Evolutionary conservation across 1,139 yeast species (phyloP).

Genomic region (Saccharomyces hybrid): DNA sequence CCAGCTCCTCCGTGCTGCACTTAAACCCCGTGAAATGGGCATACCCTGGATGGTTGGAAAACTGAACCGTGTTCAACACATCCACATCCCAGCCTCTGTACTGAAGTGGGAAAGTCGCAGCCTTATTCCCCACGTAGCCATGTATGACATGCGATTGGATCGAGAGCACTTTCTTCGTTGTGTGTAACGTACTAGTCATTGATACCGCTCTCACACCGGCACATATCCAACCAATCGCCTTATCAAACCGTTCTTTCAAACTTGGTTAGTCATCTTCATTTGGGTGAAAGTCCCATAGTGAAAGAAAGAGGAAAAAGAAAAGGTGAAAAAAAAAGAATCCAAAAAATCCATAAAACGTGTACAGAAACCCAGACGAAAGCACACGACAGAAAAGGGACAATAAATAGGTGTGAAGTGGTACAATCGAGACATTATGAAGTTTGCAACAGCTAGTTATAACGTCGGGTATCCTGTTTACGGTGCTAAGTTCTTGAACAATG

Average conservation of each 20-base stretch:
- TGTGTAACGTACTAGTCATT: background rate
- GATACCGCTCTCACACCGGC: background rate
- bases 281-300: background rate
- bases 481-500: slow-evolving; percentile 56
- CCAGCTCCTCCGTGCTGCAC: slow-evolving; percentile 37
- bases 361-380: background rate
- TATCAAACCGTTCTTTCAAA: background rate
- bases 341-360: background rate
- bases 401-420: background rate
- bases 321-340: background rate
- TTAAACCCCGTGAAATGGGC: slow-evolving; percentile 46
- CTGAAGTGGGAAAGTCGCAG: slow-evolving; percentile 75
- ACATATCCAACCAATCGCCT: background rate
- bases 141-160: slow-evolving; percentile 80
- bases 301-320: background rate
- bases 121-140: slow-evolving; percentile 80
- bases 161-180: slow-evolving; percentile 36
- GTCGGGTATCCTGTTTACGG: slow-evolving; percentile 80
- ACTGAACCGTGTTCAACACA: slow-evolving; percentile 68
- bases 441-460: slow-evolving; percentile 34
- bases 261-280: background rate
- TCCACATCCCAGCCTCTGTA: slow-evolving; percentile 80
- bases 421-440: slow-evolving; percentile 22
- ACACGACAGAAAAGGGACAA: background rate
- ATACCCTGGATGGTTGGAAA: slow-evolving; percentile 79